Evolutionary conservation across 306 rosid species (phyloP), one percentile per base, ranked within the genome.

Genomic region (Fagus crenata): DNA sequence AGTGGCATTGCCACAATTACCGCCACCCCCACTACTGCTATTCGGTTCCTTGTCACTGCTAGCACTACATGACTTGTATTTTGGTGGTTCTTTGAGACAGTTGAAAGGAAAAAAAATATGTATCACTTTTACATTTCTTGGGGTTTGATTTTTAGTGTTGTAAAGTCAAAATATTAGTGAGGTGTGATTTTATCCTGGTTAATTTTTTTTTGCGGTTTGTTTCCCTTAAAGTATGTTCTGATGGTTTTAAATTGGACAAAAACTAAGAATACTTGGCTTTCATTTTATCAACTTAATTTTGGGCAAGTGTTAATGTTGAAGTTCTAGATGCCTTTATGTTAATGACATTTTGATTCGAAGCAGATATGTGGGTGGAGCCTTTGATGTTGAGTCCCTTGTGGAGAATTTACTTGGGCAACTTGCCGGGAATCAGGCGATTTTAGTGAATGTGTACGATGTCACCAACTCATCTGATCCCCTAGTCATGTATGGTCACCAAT

Each of bases 371-470:
- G 99, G 99, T 68, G 99, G 99, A 72, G 90, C 99, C 81, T 96
- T 96, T 86, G 99, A 96, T 74, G 93, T 96, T 33, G 98, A 96
- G 88, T 89, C 98, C 75, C 98, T 96, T 0, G 99, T 96, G 87
- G 99, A 96, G 87, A 92, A 92, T 89, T 90, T 96, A 77, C 99
- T 96, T 1, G 93, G 99, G 74, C 99, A 96, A 84, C 98, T 96
- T 79, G 98, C 98, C 58, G 99, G 96, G 55, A 84, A 92, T 80
- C 96, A 96, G 75, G 98, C 89, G 15, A 88, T 96, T 77, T 90
- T 92, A 89, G 99, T 96, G 17, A 82, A 96, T 28, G 99, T 92
- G 51, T 92, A 84, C 67, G 99, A 96, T 83, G 72, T 96, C 85
- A 96, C 99, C 55, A 96, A 92, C 81, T 83, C 86, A 74, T 86